Conservation (phyloP, 2,329 filamentous ascomycete species). For the Cladosporium sp. region DNA sequence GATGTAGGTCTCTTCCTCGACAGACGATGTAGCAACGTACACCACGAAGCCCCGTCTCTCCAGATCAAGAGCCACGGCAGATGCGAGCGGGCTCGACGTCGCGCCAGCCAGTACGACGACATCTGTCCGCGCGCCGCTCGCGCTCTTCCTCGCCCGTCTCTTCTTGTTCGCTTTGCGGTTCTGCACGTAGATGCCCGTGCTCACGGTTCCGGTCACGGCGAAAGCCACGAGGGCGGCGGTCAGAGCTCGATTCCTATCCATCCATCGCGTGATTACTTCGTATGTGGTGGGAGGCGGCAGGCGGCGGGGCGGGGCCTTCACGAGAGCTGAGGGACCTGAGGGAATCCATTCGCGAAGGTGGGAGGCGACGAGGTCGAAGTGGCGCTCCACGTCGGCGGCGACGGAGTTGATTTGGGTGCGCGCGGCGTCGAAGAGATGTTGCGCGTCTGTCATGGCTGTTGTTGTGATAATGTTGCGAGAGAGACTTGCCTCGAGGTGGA, state of each 20-base stretch:
- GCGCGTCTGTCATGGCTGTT: conserved; percentile 30
- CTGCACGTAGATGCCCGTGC: conserved; percentile 48
- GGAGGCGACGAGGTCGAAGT: conserved; percentile 70
- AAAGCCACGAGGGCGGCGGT: conserved; percentile 66
- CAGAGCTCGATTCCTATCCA: conserved; percentile 64
- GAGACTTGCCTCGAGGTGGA: background rate
- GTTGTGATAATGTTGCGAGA: background rate
- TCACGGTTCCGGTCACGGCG: conserved; percentile 54
- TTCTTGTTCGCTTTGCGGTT: conserved; percentile 56
- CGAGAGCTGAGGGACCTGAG: conserved; percentile 63
- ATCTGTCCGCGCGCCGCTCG: conserved; percentile 79
- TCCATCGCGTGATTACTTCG: conserved; percentile 63
- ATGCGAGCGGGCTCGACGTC: conserved; percentile 74
- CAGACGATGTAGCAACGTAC: conserved; percentile 78
- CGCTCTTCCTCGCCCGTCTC: conserved; percentile 69
- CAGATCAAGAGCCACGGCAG: conserved; percentile 75
- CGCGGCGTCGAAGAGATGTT: conserved; percentile 31
- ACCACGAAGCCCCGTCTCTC: conserved; percentile 90
- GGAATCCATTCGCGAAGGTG: conserved; percentile 63
- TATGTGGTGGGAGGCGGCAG: conserved; percentile 38
- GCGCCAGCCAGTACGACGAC: conserved; percentile 87
- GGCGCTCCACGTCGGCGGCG: conserved; percentile 72
- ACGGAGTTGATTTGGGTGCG: conserved; percentile 46
- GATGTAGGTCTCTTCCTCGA: conserved; percentile 76
- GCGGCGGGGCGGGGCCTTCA: conserved; percentile 36